Evolutionary conservation across 2,329 filamentous ascomycete species (phyloP).

Genomic region (Phialophora tarda): DNA sequence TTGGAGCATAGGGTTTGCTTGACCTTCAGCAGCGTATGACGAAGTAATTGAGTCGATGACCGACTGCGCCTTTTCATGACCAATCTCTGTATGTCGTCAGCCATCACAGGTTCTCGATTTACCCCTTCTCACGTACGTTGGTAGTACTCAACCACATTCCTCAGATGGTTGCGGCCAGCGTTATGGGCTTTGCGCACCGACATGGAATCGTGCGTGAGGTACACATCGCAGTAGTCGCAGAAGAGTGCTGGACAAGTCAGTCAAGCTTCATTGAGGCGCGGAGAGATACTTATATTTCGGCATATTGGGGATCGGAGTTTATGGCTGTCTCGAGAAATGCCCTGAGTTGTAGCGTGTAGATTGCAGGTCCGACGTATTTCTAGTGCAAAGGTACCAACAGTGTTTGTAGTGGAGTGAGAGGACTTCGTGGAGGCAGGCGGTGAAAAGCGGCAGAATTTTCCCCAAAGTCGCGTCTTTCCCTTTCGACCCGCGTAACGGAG

Average conservation of each 20-base stretch:
- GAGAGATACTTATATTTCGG: constrained; percentile 75
- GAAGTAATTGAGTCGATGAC: constrained; percentile 98
- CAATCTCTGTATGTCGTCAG: constrained; percentile 72
- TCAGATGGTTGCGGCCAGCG: constrained; percentile 91
- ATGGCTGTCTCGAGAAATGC: not conserved
- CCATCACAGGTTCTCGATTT: not conserved
- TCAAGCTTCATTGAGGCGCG: constrained; percentile 22
- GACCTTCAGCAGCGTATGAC: constrained; percentile 92
- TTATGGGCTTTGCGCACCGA: constrained; percentile 99
- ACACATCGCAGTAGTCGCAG: constrained; percentile 99
- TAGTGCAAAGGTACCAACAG: not conserved
- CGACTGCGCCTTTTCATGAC: constrained; percentile 96
- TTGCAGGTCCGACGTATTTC: not conserved
- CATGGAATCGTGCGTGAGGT: constrained; percentile 99
- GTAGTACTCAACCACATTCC: constrained; percentile 98
- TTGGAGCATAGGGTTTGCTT: constrained; percentile 85
- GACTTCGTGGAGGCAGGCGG: constrained; percentile 19
- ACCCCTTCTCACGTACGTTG: constrained; percentile 68
- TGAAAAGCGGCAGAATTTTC: constrained; percentile 31
- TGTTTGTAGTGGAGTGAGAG: not conserved
- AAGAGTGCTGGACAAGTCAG: constrained; percentile 66
- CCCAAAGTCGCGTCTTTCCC: constrained; percentile 12
- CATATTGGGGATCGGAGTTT: constrained; percentile 64
- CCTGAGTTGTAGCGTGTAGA: not conserved
- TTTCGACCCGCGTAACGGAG: constrained; percentile 7